phyloP scores from a whole-genome alignment of 495 filamentous ascomycete genomes.

The Penicillium macrosclerotiorum region DNA sequence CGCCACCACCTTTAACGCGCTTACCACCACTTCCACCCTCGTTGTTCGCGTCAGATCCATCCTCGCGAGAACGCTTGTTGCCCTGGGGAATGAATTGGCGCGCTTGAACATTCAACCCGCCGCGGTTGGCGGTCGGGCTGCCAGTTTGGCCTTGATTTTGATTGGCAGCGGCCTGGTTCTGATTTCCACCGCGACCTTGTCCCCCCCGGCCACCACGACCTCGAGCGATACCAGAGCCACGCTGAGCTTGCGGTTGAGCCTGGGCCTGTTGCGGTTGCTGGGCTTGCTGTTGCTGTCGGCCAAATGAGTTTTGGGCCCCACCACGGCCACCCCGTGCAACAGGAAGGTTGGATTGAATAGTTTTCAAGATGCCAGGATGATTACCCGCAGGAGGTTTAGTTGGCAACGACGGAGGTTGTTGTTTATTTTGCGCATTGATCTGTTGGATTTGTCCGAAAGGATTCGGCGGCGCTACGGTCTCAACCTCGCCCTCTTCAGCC shows the following conservation, averaged over 20 bases:
- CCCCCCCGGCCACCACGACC: constrained; percentile 43
- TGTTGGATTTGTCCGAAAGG: constrained; percentile 36
- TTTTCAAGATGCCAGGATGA: constrained; percentile 34
- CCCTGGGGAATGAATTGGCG: constrained; percentile 62
- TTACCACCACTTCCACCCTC: constrained; percentile 47
- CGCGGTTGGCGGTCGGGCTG: constrained; percentile 31
- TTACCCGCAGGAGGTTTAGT: constrained; percentile 40
- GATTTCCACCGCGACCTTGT: constrained; percentile 48
- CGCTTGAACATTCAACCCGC: constrained; percentile 50
- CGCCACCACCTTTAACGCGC: constrained; percentile 52
- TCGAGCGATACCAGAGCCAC: constrained; percentile 44
- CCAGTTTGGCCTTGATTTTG: constrained; percentile 31
- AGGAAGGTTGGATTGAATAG: constrained; percentile 51
- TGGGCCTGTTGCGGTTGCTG: constrained; percentile 22
- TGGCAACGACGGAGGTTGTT: constrained; percentile 29
- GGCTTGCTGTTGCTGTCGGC: constrained; percentile 27
- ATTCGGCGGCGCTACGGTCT: constrained; percentile 15
- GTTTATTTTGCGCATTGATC: constrained; percentile 22
- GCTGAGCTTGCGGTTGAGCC: constrained; percentile 21
- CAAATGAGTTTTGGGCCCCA: constrained; percentile 26
- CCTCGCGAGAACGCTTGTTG: constrained; percentile 64
- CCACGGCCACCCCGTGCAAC: constrained; percentile 40
- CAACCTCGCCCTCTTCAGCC: neutral
- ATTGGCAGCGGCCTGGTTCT: constrained; percentile 25
- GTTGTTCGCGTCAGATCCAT: constrained; percentile 48